Base-by-base conservation (phyloP, 1,284 basidiomycete species). In the Leccinum pallidistipes region DNA sequence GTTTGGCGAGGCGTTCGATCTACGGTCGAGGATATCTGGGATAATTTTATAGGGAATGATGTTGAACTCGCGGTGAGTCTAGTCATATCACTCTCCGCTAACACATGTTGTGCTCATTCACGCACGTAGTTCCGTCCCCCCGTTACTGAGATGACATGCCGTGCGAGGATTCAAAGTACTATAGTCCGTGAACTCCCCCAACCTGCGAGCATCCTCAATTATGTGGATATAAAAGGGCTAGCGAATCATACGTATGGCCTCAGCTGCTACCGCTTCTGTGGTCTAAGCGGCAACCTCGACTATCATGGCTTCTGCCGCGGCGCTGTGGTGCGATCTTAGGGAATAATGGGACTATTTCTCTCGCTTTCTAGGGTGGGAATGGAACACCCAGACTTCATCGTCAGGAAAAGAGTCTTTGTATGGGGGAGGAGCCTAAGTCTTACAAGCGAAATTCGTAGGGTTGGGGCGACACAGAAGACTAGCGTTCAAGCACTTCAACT, bases 21-120 rank as follows among this genome's bases (percentile, higher is more conserved):
- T 10, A 32, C 10, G 31, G 31, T 32, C 31, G 31, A 32, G 31
- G 31, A 11, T 29, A 29, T 29, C 77, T 99, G 97, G 96, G 97
- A 99, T 77, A 99, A 99, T 78, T 99, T 98, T 77, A 84, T 29
- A 97, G 62, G 97, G 65, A 29, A 97, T 99, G 74, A 97, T 99
- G 95, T 80, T 99, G 61, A 97, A 98, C 75, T 96, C 94, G 71
- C 92, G 92, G 93, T 94, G 69, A 73, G 87, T 74, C 52, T 49
- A 49, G 56, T 53, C 57, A 56, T 55, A 57, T 34, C 38, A 58
- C 36, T 52, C 53, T 49, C 61, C 62, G 62, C 59, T 49, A 61
- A 62, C 63, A 64, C 57, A 29, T 71, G 62, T 64, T 71, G 61
- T 60, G 47, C 62, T 65, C 59, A 65, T 55, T 62, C 59, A 66